Evolutionary conservation across 2,329 filamentous ascomycete species (phyloP).

Genomic region (Nemania abortiva): DNA sequence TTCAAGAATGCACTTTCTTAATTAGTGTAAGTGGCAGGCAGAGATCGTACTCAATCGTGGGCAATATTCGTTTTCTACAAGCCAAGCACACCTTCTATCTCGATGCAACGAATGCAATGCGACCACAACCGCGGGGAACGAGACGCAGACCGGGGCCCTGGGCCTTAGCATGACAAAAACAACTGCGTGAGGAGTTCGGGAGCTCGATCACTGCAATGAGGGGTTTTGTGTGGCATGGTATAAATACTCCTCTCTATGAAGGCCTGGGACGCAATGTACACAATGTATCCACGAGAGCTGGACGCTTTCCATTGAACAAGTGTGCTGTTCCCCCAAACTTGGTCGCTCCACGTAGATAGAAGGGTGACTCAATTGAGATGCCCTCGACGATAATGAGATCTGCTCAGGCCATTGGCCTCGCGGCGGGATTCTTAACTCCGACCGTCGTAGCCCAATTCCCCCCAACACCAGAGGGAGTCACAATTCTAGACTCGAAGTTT

Average conservation of each 20-base stretch:
- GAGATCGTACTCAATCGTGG: neutral
- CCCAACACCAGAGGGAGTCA: conserved; percentile 52
- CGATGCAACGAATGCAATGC: conserved; percentile 28
- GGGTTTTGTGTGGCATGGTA: neutral
- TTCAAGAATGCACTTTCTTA: conserved; percentile 4
- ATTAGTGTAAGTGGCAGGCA: conserved; percentile 7
- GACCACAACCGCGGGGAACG: conserved; percentile 21
- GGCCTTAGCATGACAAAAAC: conserved; percentile 11
- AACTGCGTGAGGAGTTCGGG: conserved; percentile 13
- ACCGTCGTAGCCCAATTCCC: conserved; percentile 47
- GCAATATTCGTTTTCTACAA: neutral
- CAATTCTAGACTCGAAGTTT: conserved; percentile 67
- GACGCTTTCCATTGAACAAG: conserved; percentile 5
- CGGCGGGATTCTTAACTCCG: conserved; percentile 34
- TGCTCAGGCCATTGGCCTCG: conserved; percentile 28
- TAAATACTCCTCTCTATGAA: conserved; percentile 9
- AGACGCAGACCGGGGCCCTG: conserved; percentile 15
- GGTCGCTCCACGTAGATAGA: conserved; percentile 4
- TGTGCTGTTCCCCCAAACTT: conserved; percentile 7
- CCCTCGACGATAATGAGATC: conserved; percentile 30
- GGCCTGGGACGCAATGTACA: neutral
- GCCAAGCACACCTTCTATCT: conserved; percentile 15
- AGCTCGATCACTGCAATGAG: conserved; percentile 15
- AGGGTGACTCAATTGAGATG: conserved; percentile 23
- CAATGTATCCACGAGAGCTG: neutral